Evolutionary conservation across 345 rosid genomes (phyloP), one percentile per base, ranked within the genome.

Genomic region (Gossypium australe): DNA sequence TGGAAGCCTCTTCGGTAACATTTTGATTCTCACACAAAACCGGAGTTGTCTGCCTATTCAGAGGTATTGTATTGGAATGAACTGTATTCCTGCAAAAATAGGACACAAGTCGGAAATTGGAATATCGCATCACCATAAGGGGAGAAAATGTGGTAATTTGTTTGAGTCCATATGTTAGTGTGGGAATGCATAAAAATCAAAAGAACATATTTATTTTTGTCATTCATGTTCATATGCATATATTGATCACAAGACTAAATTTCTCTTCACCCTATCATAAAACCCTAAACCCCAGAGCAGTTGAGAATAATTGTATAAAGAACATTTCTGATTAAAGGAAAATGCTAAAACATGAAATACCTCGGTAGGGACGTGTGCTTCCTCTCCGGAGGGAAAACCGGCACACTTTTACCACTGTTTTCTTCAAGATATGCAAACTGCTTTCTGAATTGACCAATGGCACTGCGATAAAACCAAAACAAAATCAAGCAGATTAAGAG

Each of bases 381-480:
- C 80, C 98, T 88, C 79, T 93, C 98, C 22, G 80, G 82, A 78
- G 98, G 98, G 77, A 90, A 84, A 71, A 91, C 91, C 1, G 96
- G 97, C 11, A 82, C 94, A 80, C 92, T 93, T 82, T 89, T 88
- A 68, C 94, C 97, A 71, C 89, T 63, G 62, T 95, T 90, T 83
- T 93, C 98, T 85, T 94, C 98, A 0, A 93, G 90, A 86, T 91
- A 84, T 2, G 91, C 97, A 82, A 95, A 93, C 84, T 95, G 99
- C 88, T 89, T 89, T 86, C 94, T 86, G 77, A 95, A 89, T 24
- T 95, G 98, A 57, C 93, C 89, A 1, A 93, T 81, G 59, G 98
- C 98, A 85, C 99, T 96, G 98, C 83, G 81, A 78, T 75, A 24
- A 49, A 68, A 25, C 20, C 59, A 69, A 3, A 27, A 70, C 29